These are phyloP conservation scores for Trichoderma erinaceum DNA, from an alignment of 495 filamentous ascomycete genomes.

Conservation along the genomic window DNA sequence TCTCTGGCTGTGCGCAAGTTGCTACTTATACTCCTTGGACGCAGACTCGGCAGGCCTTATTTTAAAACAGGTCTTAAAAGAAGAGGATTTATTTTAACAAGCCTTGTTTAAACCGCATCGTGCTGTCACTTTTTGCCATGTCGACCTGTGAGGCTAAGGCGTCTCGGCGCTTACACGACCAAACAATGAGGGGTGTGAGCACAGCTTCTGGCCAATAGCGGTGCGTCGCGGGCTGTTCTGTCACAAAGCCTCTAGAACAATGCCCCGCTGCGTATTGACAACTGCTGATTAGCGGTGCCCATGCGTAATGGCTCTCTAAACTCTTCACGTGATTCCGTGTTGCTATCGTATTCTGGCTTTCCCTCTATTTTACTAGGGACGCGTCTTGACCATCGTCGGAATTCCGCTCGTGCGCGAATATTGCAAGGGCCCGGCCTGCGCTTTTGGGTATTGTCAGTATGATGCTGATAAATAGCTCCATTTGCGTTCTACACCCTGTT, in stretches of 20 bases:
- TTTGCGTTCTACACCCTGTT: neutral
- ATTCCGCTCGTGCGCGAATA: neutral
- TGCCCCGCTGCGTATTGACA: neutral
- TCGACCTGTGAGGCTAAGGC: neutral
- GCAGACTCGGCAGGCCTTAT: neutral
- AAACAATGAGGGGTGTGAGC: constrained; percentile 2
- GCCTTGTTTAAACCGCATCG: neutral
- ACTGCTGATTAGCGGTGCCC: neutral
- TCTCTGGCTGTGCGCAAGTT: neutral
- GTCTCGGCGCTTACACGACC: constrained; percentile 8
- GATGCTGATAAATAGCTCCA: neutral
- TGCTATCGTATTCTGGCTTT: neutral
- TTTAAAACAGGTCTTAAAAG: no score
- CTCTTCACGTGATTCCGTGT: constrained; percentile 6
- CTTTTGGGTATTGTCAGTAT: neutral
- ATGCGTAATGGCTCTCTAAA: neutral
- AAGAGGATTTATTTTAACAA: no score
- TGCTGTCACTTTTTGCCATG: constrained; percentile 8
- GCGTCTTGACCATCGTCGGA: neutral
- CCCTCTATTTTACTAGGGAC: neutral
- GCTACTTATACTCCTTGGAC: neutral
- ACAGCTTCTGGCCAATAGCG: neutral
- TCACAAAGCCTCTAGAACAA: neutral
- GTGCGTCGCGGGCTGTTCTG: neutral
- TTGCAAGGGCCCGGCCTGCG: neutral